Evolutionary conservation across 2,329 filamentous ascomycete genomes (phyloP), one percentile per base, ranked within the genome.

Genomic region (Helminthosporium solani): DNA sequence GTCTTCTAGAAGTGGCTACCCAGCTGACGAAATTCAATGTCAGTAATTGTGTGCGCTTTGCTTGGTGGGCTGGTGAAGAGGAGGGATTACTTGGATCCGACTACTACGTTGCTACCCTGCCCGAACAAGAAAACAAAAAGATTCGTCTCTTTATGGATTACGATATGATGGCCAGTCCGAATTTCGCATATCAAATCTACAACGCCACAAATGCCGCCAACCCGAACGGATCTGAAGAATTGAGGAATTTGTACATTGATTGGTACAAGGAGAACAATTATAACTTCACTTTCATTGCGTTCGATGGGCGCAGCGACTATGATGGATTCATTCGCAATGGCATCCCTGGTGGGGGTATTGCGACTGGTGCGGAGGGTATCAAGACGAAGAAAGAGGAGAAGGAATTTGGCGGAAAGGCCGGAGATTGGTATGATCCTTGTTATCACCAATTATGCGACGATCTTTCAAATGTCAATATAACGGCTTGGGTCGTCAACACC

Each of bases 101-200:
- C 44, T 71, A 72, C 61, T 73, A 73, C 42, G 68, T 71, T 18
- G 53, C 57, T 23, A 53, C 57, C 19, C 57, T 71, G 11, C 53
- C 67, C 0, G 53, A 63, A 8, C 56, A 58, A 14, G 70, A 72
- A 48, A 69, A 70, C 46, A 47, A 58, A 46, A 72, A 72, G 56
- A 70, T 73, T 36, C 64, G 68, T 21, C 60, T 72, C 14, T 72
- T 72, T 56, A 71, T 73, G 61, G 70, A 73, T 52, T 73, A 73
- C 56, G 71, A 73, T 49, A 73, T 73, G 71, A 70, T 72, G 61
- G 70, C 60, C 12, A 61, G 54, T 20, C 70, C 70, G 12, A 71
- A 72, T 53, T 71, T 67, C 40, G 63, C 68, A 2, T 70, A 70
- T 49, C 67, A 67, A 33, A 66, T 72, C 46, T 72, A 72, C 56